Evolutionary conservation across 106 monocot species (phyloP).

Genomic region (Dioscorea zingiberensis): DNA sequence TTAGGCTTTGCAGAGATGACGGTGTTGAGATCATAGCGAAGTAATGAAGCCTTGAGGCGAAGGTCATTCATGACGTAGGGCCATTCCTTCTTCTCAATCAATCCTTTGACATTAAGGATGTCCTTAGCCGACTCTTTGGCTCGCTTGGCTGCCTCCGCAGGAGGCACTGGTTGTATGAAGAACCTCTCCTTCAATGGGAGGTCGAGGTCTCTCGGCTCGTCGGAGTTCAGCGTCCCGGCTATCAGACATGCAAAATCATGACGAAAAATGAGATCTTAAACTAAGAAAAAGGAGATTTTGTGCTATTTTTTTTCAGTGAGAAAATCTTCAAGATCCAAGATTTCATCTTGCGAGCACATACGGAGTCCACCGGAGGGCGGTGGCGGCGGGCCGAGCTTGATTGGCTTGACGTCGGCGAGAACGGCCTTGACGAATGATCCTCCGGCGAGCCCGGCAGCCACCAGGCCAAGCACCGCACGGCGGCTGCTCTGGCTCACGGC

Average conservation of each 20-base stretch:
- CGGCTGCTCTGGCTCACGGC: constrained; percentile 28
- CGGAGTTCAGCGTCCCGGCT: constrained; percentile 85
- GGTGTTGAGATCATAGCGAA: constrained; percentile 92
- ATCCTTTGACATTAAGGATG: constrained; percentile 54
- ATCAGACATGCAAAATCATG: not conserved
- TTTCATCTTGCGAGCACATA: constrained; percentile 25
- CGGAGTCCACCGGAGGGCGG: constrained; percentile 89
- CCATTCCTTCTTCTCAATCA: constrained; percentile 96
- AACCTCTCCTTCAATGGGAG: constrained; percentile 63
- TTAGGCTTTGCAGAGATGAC: constrained; percentile 70
- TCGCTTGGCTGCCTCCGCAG: constrained; percentile 47
- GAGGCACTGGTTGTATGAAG: constrained; percentile 71
- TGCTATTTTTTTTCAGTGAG: not conserved
- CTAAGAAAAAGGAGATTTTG: not conserved
- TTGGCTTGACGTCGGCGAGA: constrained; percentile 53
- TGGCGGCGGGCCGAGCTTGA: constrained; percentile 85
- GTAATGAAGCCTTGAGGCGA: constrained; percentile 62
- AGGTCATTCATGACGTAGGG: constrained; percentile 86
- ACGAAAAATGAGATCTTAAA: not conserved
- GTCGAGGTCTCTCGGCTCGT: constrained; percentile 58
- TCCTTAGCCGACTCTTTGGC: constrained; percentile 78
- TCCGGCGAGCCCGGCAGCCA: constrained; percentile 49
- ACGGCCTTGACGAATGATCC: constrained; percentile 62
- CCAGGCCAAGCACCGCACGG: constrained; percentile 56
- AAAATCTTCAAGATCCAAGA: too few relatives aligned